These are phyloP conservation scores for Tilletia indica DNA, from an alignment of 1,284 basidiomycete species.

Conservation along the genomic window DNA sequence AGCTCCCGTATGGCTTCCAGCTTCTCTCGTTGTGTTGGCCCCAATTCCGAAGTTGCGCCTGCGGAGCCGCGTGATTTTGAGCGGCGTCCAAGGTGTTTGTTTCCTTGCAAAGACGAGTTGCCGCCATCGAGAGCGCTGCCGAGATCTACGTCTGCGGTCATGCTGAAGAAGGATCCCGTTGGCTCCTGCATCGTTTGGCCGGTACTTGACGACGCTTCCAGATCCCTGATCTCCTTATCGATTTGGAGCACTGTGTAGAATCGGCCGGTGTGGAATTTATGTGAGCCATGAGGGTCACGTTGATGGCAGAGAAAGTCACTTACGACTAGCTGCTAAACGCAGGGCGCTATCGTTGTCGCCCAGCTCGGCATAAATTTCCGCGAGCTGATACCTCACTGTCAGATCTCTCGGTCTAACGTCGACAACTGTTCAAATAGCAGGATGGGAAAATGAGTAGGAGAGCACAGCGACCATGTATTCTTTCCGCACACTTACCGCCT, in stretches of 20 bases:
- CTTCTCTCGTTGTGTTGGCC: constrained; percentile 26
- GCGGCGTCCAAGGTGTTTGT: constrained; percentile 18
- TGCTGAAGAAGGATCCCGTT: constrained; percentile 2
- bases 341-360: constrained; percentile 74
- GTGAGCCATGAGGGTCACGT: no score
- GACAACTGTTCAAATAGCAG: background rate
- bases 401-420: constrained; percentile 64
- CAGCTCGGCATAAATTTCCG: constrained; percentile 77
- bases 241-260: no score
- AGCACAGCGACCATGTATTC: constrained; percentile 57
- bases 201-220: no score
- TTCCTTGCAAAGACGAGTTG: no score
- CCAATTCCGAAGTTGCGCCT: background rate
- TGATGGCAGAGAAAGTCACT: background rate
- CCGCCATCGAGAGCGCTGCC: background rate
- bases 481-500: constrained; percentile 70
- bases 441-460: background rate
- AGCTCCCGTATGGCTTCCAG: constrained; percentile 47
- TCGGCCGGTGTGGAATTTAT: no score
- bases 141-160: constrained; percentile 3
- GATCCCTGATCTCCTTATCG: no score
- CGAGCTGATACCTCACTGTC: constrained; percentile 58
- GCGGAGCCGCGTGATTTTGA: background rate
- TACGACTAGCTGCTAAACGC: background rate
- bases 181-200: background rate